phyloP scores from a whole-genome alignment of 1,284 basidiomycete genomes.

The Blastosporella zonata region DNA sequence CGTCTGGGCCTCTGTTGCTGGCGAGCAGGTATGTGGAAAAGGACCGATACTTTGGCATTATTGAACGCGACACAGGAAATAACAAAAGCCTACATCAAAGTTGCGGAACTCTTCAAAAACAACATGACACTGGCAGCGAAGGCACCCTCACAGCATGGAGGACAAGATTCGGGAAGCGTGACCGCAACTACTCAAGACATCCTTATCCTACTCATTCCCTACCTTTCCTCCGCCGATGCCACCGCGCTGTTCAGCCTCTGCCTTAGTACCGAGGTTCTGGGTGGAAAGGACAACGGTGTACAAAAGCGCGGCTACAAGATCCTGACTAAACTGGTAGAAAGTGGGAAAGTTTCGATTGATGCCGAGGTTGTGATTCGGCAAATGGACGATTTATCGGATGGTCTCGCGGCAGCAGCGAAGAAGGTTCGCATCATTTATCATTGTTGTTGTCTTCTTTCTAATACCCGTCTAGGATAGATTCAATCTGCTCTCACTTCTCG shows the following conservation, averaged over 20 bases:
- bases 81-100: conserved; percentile 77
- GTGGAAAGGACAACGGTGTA: conserved; percentile 78
- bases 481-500: conserved; percentile 71
- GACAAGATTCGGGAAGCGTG: conserved; percentile 46
- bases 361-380: conserved; percentile 59
- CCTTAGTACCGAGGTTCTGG: conserved; percentile 58
- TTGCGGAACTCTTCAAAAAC: conserved; percentile 74
- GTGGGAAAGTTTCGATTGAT: conserved; percentile 53
- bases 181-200: conserved; percentile 88
- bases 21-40: conserved; percentile 51
- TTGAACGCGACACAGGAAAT: conserved; percentile 53
- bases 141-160: conserved; percentile 31
- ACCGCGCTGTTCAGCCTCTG: conserved; percentile 63
- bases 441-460: background rate
- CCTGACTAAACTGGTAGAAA: conserved; percentile 71
- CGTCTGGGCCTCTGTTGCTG: conserved; percentile 84
- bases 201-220: conserved; percentile 81
- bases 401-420: conserved; percentile 84
- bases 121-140: conserved; percentile 51
- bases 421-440: conserved; percentile 44
- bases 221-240: conserved; percentile 62
- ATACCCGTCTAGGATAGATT: conserved; percentile 71
- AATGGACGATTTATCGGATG: conserved; percentile 62
- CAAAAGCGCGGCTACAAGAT: conserved; percentile 97
- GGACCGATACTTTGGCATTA: background rate